Evolutionary conservation across 2,329 filamentous ascomycete species (phyloP).

Genomic region (Alternaria longipes): DNA sequence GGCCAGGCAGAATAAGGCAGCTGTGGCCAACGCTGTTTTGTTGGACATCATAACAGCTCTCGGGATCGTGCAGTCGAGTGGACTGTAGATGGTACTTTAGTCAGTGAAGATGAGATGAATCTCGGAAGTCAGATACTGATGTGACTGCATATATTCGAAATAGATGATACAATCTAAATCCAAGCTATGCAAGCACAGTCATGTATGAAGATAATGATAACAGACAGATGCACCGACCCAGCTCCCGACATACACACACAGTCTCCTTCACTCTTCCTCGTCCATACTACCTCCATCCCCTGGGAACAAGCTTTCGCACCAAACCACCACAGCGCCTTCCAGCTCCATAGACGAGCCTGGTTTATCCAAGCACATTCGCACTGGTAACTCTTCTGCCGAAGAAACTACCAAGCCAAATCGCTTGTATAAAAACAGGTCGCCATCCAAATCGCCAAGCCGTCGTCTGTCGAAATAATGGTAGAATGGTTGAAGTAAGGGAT

Average conservation of each 20-base stretch:
- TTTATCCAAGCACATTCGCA: conserved; percentile 39
- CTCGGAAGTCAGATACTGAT: background rate
- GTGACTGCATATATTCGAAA: conserved; percentile 26
- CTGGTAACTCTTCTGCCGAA: conserved; percentile 15
- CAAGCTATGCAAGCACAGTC: conserved; percentile 24
- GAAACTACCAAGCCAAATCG: conserved; percentile 17
- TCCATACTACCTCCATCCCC: conserved; percentile 35
- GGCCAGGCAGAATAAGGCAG: background rate
- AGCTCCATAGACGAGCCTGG: conserved; percentile 32
- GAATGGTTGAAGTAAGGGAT: conserved; percentile 48
- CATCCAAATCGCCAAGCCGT: conserved; percentile 50
- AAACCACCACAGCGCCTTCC: conserved; percentile 47
- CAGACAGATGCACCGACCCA: conserved; percentile 34
- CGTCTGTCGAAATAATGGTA: conserved; percentile 49
- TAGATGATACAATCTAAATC: conserved; percentile 29
- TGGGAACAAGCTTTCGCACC: conserved; percentile 35
- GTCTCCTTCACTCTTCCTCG: conserved; percentile 35
- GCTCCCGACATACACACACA: conserved; percentile 41
- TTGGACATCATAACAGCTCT: background rate
- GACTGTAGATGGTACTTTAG: background rate
- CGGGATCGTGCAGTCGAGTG: accelerated
- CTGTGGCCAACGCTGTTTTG: background rate
- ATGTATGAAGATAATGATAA: conserved; percentile 26
- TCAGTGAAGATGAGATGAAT: background rate
- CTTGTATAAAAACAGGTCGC: conserved; percentile 29